A percentile compares a stretch with the other conserved stretches of the same genome.
Conservation (phyloP, 768 basidiomycete species). For the Mycena indigotica region DNA sequence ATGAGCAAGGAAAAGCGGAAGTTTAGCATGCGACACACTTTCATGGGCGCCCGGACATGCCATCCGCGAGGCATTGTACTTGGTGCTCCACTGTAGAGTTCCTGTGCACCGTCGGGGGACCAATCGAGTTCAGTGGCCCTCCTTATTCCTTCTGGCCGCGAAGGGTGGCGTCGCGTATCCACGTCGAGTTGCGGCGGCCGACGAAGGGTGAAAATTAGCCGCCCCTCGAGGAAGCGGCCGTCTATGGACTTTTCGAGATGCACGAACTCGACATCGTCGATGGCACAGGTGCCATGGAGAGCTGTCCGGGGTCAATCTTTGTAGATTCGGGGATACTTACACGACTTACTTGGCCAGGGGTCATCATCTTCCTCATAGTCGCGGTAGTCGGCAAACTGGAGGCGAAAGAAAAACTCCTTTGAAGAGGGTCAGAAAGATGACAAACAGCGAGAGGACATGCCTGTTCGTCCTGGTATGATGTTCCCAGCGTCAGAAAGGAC, state of each 20-base stretch:
- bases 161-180: constrained; percentile 9
- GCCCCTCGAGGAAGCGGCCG: not conserved
- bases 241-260: not conserved
- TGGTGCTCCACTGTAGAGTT: constrained; percentile 3
- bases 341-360: constrained; percentile 11
- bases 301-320: not conserved
- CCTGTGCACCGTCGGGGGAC: constrained; percentile 12
- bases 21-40: not conserved
- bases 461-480: not conserved
- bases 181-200: constrained; percentile 19
- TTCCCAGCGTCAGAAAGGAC: constrained; percentile 9
- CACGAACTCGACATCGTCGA: constrained; percentile 17
- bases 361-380: not conserved
- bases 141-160: not conserved
- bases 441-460: not conserved
- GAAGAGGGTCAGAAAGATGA: not conserved
- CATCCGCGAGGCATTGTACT: constrained; percentile 5
- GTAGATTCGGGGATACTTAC: no score
- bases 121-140: constrained; percentile 22
- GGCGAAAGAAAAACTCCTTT: constrained; percentile 14
- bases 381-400: constrained; percentile 8
- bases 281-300: constrained; percentile 8
- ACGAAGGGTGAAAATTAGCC: constrained; percentile 15
- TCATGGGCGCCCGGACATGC: constrained; percentile 14
- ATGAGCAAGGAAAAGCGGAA: no score